Percentiles rank a stretch among this genome's conserved stretches.
phyloP scores from a whole-genome alignment of 768 basidiomycete species.

The Roridomyces roridus region DNA sequence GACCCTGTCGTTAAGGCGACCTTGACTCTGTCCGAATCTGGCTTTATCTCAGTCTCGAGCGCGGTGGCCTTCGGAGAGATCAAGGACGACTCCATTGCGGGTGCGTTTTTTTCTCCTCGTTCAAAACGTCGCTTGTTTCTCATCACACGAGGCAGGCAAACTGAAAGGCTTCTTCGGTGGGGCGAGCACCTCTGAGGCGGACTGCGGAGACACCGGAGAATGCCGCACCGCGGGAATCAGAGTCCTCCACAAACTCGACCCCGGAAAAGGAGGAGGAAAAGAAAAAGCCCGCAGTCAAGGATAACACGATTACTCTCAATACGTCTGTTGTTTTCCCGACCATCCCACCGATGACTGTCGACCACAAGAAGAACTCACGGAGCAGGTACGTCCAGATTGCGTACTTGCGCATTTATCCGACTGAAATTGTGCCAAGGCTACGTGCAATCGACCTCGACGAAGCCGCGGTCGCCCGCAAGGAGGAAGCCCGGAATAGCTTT shows the following conservation, averaged over 20 bases:
- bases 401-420: background rate
- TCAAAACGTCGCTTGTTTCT: slow-evolving; percentile 1
- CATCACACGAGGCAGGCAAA: slow-evolving; percentile 57
- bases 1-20: slow-evolving; percentile 91
- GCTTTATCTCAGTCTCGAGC: slow-evolving; percentile 81
- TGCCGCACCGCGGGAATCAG: slow-evolving; percentile 49
- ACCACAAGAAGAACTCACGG: slow-evolving; percentile 77
- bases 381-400: slow-evolving; percentile 60
- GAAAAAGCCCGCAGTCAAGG: slow-evolving; percentile 44
- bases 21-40: slow-evolving; percentile 82
- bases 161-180: slow-evolving; percentile 88
- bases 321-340: slow-evolving; percentile 68
- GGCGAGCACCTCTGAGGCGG: slow-evolving; percentile 48
- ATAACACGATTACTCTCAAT: slow-evolving; percentile 72
- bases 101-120: slow-evolving; percentile 43
- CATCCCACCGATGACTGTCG: slow-evolving; percentile 75
- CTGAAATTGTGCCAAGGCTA: slow-evolving; percentile 63
- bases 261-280: slow-evolving; percentile 41
- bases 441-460: slow-evolving; percentile 82
- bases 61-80: slow-evolving; percentile 82
- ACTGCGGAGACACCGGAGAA: slow-evolving; percentile 50
- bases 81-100: slow-evolving; percentile 80
- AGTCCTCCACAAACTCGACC: slow-evolving; percentile 41
- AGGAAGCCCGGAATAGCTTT: slow-evolving; percentile 90
- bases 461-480: slow-evolving; percentile 73